A percentile compares a stretch with the other conserved stretches of the same genome.
These are phyloP conservation scores for Bonia amplexicaulis DNA, from an alignment of 176 grass and related monocot genomes.

Conservation along the genomic window DNA sequence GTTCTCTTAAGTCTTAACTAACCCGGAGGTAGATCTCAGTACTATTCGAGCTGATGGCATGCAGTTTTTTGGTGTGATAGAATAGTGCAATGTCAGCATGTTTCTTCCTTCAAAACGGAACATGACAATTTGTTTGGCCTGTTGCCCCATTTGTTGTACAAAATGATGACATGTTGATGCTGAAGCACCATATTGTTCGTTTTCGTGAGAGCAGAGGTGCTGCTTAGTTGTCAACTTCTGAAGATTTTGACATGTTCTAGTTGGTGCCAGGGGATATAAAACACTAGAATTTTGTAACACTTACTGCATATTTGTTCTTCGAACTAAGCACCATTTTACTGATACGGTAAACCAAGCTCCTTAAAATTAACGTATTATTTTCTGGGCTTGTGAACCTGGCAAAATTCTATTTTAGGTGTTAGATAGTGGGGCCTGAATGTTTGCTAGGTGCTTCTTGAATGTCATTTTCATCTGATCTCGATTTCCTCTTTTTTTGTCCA, in stretches of 20 bases:
- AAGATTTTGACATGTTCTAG: background rate
- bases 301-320: background rate
- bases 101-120: background rate
- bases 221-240: background rate
- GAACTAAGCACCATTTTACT: background rate
- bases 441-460: background rate
- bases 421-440: background rate
- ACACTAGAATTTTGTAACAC: background rate
- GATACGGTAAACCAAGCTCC: background rate
- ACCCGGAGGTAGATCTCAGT: conserved; percentile 17
- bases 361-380: background rate
- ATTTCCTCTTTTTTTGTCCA: background rate
- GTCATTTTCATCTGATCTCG: background rate
- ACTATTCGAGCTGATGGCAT: background rate
- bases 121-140: background rate
- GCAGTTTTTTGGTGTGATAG: background rate
- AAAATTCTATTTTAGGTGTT: background rate
- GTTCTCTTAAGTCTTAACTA: background rate
- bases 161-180: background rate
- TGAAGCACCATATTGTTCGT: background rate
- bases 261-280: background rate
- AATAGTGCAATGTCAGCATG: conserved; percentile 5
- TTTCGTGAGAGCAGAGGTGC: conserved; percentile 5
- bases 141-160: background rate
- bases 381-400: background rate